These are phyloP conservation scores for Fraxinus albicans DNA, from an alignment of 305 asterid species.

Conservation along the genomic window DNA sequence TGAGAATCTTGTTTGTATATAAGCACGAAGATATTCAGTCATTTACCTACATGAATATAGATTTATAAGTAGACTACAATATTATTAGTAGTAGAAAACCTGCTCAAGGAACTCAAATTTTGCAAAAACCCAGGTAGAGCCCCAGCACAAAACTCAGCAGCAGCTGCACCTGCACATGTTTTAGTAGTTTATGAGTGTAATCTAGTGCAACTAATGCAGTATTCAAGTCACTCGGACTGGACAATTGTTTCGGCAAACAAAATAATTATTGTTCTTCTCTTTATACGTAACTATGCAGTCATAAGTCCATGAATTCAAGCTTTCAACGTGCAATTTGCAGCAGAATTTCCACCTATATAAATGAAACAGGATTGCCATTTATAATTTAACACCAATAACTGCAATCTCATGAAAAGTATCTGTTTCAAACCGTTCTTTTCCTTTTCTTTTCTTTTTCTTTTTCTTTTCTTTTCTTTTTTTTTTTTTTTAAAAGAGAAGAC, in stretches of 20 bases:
- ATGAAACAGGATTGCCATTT: not conserved
- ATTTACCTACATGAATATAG: conserved; percentile 7
- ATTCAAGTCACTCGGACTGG: not conserved
- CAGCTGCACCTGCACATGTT: conserved; percentile 69
- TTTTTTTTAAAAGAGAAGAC: not conserved
- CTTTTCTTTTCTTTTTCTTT: too few relatives aligned
- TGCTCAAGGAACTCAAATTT: conserved; percentile 44
- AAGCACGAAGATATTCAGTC: conserved; percentile 5
- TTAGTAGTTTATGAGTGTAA: conserved; percentile 10
- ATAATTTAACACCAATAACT: not conserved
- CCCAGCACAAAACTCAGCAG: conserved; percentile 92
- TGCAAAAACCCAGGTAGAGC: conserved; percentile 77
- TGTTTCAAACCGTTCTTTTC: too few relatives aligned
- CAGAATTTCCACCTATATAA: not conserved
- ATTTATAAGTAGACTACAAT: conserved; percentile 6
- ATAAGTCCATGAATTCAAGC: not conserved
- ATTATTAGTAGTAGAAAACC: conserved; percentile 34
- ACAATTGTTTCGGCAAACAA: not conserved
- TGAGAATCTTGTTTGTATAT: conserved; percentile 5
- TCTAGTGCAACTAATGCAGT: not conserved
- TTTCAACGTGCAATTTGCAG: not conserved
- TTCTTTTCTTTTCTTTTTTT: too few relatives aligned
- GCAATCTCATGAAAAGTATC: too few relatives aligned
- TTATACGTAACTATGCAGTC: not conserved
- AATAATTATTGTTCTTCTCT: not conserved